phyloP scores from a whole-genome alignment of 179 eudicot genomes.

The Gypsophila paniculata region DNA sequence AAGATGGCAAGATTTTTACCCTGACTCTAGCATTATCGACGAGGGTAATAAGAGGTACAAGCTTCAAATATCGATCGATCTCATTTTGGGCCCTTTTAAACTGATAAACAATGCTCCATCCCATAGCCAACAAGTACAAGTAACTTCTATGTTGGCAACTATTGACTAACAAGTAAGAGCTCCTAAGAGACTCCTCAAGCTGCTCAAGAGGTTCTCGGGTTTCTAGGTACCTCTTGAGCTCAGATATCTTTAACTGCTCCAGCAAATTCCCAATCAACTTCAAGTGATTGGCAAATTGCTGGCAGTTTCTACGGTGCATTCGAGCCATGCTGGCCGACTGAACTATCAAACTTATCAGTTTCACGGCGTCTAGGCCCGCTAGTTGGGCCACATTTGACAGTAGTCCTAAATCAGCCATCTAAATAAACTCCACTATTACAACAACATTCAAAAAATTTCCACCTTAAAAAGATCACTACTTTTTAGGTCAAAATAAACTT shows the following conservation, averaged over 20 bases:
- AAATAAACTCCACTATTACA: conserved; percentile 11
- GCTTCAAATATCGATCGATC: conserved; percentile 83
- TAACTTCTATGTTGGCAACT: conserved; percentile 89
- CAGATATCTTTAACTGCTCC: conserved; percentile 75
- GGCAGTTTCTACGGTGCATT: conserved; percentile 84
- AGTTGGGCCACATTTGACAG: conserved; percentile 49
- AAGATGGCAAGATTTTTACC: conserved; percentile 29
- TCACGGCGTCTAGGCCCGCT: conserved; percentile 66
- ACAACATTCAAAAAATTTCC: not conserved
- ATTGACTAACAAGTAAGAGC: conserved; percentile 67
- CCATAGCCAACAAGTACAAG: conserved; percentile 86
- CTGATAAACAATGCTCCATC: conserved; percentile 93
- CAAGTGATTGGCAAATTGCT: conserved; percentile 76
- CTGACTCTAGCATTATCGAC: conserved; percentile 81
- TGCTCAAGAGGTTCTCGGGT: conserved; percentile 91
- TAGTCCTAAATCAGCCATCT: conserved; percentile 26
- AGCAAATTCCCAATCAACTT: conserved; percentile 81
- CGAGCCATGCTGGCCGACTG: conserved; percentile 72
- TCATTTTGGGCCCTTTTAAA: conserved; percentile 80
- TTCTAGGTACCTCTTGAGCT: conserved; percentile 73
- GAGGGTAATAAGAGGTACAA: conserved; percentile 77
- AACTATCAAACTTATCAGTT: conserved; percentile 63
- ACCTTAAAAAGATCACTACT: not conserved
- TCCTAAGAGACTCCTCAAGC: conserved; percentile 81
- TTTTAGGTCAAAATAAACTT: conserved; percentile 12